phyloP scores from a whole-genome alignment of 306 rosid genomes.

The Glycine tomentella region DNA sequence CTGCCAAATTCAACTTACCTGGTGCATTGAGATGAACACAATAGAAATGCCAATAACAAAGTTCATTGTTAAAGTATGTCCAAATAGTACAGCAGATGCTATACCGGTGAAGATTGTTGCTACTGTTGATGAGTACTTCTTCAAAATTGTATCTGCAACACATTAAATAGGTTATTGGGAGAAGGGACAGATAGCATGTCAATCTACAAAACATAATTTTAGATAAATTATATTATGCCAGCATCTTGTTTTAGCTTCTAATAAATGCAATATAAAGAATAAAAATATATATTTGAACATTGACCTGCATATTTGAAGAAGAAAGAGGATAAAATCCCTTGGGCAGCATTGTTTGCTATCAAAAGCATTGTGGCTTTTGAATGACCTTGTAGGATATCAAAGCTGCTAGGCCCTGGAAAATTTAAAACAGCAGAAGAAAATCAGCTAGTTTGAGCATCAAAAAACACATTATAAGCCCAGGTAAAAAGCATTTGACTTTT shows the following conservation, averaged over 20 bases:
- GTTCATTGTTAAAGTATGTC: constrained; percentile 93
- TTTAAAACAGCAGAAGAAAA: constrained; percentile 41
- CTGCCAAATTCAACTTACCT: constrained; percentile 62
- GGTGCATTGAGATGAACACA: constrained; percentile 99
- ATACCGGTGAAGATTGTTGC: constrained; percentile 99
- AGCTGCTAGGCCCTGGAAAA: constrained; percentile 83
- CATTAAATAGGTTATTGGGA: constrained; percentile 40
- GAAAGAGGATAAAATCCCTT: constrained; percentile 96
- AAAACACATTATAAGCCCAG: constrained; percentile 5
- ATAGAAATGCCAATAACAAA: constrained; percentile 94
- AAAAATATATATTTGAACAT: constrained; percentile 17
- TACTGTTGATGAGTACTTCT: constrained; percentile 97
- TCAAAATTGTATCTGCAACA: constrained; percentile 91
- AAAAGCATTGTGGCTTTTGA: constrained; percentile 93
- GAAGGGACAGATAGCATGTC: not conserved
- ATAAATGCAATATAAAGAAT: constrained; percentile 2
- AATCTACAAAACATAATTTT: constrained; percentile 29
- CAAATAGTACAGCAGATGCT: constrained; percentile 91
- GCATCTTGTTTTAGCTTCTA: not conserved
- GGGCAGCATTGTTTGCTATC: constrained; percentile 96
- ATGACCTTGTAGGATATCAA: constrained; percentile 96
- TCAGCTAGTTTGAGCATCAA: constrained; percentile 35
- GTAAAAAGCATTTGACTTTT: not conserved
- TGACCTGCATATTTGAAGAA: constrained; percentile 99
- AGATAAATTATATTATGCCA: constrained; percentile 10